Percentiles rank a stretch among this genome's conserved stretches.
These are phyloP conservation scores for Gonium pectorale DNA, from an alignment of 139 green algal genomes.

Conservation along the genomic window DNA sequence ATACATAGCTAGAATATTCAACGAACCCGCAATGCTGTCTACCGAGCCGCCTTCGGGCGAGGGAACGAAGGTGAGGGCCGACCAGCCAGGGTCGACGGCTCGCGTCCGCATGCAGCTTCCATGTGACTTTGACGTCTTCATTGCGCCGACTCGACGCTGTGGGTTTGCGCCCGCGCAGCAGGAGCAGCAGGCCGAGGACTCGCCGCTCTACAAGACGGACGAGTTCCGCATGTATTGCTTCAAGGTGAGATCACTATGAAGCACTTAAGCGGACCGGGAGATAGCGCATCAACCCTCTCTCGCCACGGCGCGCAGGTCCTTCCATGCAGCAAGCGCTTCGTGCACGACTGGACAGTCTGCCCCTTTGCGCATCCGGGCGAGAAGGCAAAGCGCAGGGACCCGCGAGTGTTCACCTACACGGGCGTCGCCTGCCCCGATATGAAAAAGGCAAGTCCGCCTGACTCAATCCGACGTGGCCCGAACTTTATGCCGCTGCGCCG, in stretches of 20 bases:
- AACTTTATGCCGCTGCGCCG: neutral
- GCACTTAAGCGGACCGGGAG: no score
- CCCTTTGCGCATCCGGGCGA: conserved; percentile 95
- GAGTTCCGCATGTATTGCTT: conserved; percentile 86
- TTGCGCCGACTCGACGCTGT: no score
- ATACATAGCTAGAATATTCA: no score
- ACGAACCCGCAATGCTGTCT: neutral
- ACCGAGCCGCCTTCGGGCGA: conserved; percentile 16
- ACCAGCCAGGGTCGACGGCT: no score
- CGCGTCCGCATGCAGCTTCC: no score
- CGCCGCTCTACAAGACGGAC: conserved; percentile 71
- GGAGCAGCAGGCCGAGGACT: conserved; percentile 51
- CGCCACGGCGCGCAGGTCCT: conserved; percentile 77
- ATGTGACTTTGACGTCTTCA: no score
- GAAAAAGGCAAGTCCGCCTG: conserved; percentile 75
- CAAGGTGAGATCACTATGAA: conserved; percentile 70
- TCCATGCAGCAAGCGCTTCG: conserved; percentile 80
- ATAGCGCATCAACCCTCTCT: no score
- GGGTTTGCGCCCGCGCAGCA: no score
- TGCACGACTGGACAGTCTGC: conserved; percentile 89
- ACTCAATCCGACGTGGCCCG: conserved; percentile 2
- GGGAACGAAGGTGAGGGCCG: conserved; percentile 7
- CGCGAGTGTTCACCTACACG: conserved; percentile 84
- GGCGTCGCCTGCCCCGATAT: conserved; percentile 95
- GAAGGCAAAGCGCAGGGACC: conserved; percentile 92